Evolutionary conservation across 2,329 filamentous ascomycete genomes (phyloP), one percentile per base, ranked within the genome.

Genomic region (Daldinia sp.): DNA sequence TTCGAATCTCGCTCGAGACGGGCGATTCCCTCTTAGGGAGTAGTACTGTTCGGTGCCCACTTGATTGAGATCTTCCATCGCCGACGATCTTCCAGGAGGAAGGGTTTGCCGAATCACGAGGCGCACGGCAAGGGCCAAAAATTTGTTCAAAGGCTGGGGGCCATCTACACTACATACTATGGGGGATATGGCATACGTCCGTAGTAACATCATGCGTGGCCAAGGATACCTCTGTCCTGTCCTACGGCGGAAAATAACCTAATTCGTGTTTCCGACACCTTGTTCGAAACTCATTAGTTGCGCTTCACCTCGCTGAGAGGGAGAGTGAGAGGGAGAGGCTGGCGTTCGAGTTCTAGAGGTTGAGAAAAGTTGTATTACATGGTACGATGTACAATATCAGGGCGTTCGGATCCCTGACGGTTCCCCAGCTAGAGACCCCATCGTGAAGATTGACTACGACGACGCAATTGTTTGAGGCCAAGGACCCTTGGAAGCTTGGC

Each of bases 11-110:
- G 52, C 54, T 51, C 39, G 35, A 17, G 55, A 25, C 35, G 43
- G 37, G 17, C 19, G 29, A 11, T 49, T 53, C 25, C 25, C 29
- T 55, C 17, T 34, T 39, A 32, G 48, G 49, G 51, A 58, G 58
- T 61, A 43, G 48, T 52, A 57, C 17, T 54, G 39, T 49, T 52
- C 41, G 51, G 62, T 67, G 59, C 45, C 63, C 65, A 66, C 65
- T 68, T 66, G 50, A 68, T 68, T 68, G 21, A 68, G 65, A 68
- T 68, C 65, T 66, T 68, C 65, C 53, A 51, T 61, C 52, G 50
- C 45, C 50, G 65, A 55, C 56, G 63, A 68, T 68, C 65, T 57
- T 39, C 63, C 50, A 61, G 53, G 56, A 61, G 65, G 47, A 47
- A 61, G 30, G 55, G 52, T 35, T 61, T 56, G 25, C 57, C 65